Evolutionary conservation across 2,329 filamentous ascomycete species (phyloP).

Genomic region (Bipolaris zeicola): DNA sequence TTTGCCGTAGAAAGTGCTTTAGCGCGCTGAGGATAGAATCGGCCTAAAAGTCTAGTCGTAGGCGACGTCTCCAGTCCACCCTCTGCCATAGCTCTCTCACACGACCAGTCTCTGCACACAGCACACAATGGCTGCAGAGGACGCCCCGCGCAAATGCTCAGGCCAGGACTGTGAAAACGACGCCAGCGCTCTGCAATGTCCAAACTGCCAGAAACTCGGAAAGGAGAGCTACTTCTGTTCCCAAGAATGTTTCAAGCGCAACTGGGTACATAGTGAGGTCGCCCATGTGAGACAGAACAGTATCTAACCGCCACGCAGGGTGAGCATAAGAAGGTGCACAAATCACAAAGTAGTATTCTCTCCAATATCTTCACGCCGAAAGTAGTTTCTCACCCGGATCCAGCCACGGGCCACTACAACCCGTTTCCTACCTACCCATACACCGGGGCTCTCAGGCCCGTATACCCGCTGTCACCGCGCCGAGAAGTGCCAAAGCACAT

Average conservation of each 20-base stretch:
- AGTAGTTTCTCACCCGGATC: constrained; percentile 87
- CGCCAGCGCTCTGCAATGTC: constrained; percentile 86
- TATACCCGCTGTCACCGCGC: constrained; percentile 63
- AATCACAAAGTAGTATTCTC: constrained; percentile 76
- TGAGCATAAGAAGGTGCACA: constrained; percentile 84
- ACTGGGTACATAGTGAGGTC: constrained; percentile 74
- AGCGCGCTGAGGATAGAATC: constrained; percentile 1
- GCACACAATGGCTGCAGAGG: constrained; percentile 44
- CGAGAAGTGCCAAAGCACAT: constrained; percentile 75
- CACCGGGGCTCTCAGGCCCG: constrained; percentile 80
- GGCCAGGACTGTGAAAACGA: constrained; percentile 86
- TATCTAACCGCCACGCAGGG: constrained; percentile 58
- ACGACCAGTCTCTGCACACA: constrained; percentile 7
- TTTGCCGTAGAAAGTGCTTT: not conserved
- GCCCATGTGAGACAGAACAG: constrained; percentile 12
- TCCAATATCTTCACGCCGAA: constrained; percentile 76
- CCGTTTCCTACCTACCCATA: constrained; percentile 88
- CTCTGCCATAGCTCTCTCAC: not conserved
- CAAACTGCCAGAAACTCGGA: constrained; percentile 88
- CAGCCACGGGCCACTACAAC: constrained; percentile 88
- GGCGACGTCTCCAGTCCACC: not conserved
- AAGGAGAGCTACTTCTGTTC: constrained; percentile 96
- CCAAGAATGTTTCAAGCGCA: constrained; percentile 98
- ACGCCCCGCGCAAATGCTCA: constrained; percentile 71
- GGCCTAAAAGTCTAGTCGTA: not conserved